phyloP scores from a whole-genome alignment of 1,284 basidiomycete genomes.

The Fomitiporia mediterranea region DNA sequence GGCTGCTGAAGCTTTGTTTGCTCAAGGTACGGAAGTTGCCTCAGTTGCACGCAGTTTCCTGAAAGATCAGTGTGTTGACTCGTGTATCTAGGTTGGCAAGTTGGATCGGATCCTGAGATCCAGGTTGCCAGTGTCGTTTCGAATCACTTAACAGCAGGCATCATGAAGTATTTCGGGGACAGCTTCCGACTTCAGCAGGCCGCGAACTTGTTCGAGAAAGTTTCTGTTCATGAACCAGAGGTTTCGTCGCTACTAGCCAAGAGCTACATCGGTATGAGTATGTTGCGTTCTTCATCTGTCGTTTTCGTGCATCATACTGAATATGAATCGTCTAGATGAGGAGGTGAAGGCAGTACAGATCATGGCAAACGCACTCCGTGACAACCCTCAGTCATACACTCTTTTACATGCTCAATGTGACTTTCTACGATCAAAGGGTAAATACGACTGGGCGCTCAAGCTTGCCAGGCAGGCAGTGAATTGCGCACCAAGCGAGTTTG shows the following conservation, averaged over 20 bases:
- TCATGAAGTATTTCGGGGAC: constrained; percentile 97
- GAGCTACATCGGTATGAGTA: constrained; percentile 97
- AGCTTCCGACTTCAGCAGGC: constrained; percentile 84
- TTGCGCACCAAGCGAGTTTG: constrained; percentile 95
- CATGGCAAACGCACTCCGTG: constrained; percentile 79
- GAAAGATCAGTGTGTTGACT: too few relatives aligned
- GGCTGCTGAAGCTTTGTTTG: constrained; percentile 86
- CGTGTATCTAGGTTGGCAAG: constrained; percentile 83
- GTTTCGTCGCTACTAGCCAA: constrained; percentile 84
- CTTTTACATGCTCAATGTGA: constrained; percentile 94
- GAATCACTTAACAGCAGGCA: constrained; percentile 92
- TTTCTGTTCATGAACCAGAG: constrained; percentile 83
- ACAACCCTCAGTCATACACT: constrained; percentile 89
- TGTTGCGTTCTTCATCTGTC: constrained; percentile 31
- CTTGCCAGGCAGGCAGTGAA: constrained; percentile 95
- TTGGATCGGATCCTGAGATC: constrained; percentile 97
- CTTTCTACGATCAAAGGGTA: constrained; percentile 83
- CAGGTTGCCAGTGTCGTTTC: constrained; percentile 98
- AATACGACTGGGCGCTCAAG: constrained; percentile 86
- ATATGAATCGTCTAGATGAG: constrained; percentile 59
- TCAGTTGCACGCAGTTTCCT: too few relatives aligned
- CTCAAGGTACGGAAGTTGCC: constrained; percentile 59
- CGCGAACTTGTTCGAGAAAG: constrained; percentile 93
- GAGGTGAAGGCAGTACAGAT: constrained; percentile 98
- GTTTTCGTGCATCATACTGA: constrained; percentile 1